phyloP scores from a whole-genome alignment of 176 grass and related monocot species.

The Tillandsia fasciculata region DNA sequence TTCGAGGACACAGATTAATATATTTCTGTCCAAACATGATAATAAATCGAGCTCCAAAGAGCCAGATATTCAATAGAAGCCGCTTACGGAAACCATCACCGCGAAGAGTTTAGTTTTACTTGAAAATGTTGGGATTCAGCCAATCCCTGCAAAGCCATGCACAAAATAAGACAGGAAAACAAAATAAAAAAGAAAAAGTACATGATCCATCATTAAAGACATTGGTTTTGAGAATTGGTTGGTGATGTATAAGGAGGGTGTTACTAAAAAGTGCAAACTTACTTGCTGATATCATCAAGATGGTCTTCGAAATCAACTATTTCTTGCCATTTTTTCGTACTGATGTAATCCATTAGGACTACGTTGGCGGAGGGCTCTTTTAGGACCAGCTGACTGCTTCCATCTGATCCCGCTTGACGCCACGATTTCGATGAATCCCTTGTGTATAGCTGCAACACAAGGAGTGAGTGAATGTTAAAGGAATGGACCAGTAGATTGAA shows the following conservation, averaged over 20 bases:
- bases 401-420: slow-evolving; percentile 71
- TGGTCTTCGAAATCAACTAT: slow-evolving; percentile 95
- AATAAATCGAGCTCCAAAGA: no score
- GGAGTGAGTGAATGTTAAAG: slow-evolving; percentile 11
- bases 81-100: no score
- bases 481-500: not conserved
- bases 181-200: not conserved
- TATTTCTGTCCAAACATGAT: no score
- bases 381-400: slow-evolving; percentile 54
- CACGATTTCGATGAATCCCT: slow-evolving; percentile 96
- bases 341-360: slow-evolving; percentile 71
- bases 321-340: slow-evolving; percentile 75
- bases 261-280: slow-evolving; percentile 15
- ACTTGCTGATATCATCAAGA: slow-evolving; percentile 99
- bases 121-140: slow-evolving; percentile 65
- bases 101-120: slow-evolving; percentile 33
- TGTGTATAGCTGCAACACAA: slow-evolving; percentile 62
- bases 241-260: not conserved
- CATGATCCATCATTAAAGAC: not conserved
- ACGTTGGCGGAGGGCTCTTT: slow-evolving; percentile 84
- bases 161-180: no score
- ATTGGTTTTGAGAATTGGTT: not conserved
- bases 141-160: slow-evolving; percentile 60
- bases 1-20: no score
- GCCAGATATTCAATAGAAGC: no score